phyloP scores from a whole-genome alignment of 192 early-diverging fungal species.

The Backusella sp. region DNA sequence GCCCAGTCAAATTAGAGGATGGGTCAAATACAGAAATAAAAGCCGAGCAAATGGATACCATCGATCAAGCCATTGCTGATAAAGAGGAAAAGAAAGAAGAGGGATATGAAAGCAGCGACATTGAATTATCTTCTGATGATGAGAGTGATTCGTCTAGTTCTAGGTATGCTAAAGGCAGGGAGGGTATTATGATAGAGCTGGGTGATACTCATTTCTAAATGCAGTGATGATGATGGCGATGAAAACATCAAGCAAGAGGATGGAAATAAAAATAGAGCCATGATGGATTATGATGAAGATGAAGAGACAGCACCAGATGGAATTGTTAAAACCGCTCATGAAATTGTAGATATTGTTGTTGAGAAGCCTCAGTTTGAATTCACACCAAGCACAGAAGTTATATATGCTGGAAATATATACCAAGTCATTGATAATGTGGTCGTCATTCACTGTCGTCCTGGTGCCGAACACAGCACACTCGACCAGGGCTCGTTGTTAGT shows the following conservation, averaged over 20 bases:
- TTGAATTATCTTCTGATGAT: constrained; percentile 39
- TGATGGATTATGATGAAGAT: constrained; percentile 27
- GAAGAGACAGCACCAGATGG: constrained; percentile 22
- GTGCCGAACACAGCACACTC: constrained; percentile 57
- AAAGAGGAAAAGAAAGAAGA: constrained; percentile 21
- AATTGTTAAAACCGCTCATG: constrained; percentile 55
- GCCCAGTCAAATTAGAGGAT: background rate
- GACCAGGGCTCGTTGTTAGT: constrained; percentile 76
- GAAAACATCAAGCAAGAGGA: background rate
- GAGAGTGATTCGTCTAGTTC: constrained; percentile 3
- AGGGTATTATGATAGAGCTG: background rate
- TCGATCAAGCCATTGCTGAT: constrained; percentile 37
- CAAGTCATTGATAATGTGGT: constrained; percentile 72
- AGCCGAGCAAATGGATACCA: constrained; percentile 12
- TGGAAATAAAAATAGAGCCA: background rate
- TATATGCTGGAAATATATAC: constrained; percentile 63
- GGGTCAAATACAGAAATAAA: background rate
- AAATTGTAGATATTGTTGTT: constrained; percentile 53
- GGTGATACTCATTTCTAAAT: background rate
- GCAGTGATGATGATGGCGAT: constrained; percentile 5
- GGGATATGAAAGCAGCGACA: constrained; percentile 47
- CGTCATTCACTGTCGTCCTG: constrained; percentile 56
- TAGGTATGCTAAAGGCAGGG: background rate
- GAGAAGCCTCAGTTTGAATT: constrained; percentile 46
- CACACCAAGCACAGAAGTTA: constrained; percentile 46